Base-by-base conservation (phyloP, 23 red algal genomes). In the Gracilaria caudata region DNA sequence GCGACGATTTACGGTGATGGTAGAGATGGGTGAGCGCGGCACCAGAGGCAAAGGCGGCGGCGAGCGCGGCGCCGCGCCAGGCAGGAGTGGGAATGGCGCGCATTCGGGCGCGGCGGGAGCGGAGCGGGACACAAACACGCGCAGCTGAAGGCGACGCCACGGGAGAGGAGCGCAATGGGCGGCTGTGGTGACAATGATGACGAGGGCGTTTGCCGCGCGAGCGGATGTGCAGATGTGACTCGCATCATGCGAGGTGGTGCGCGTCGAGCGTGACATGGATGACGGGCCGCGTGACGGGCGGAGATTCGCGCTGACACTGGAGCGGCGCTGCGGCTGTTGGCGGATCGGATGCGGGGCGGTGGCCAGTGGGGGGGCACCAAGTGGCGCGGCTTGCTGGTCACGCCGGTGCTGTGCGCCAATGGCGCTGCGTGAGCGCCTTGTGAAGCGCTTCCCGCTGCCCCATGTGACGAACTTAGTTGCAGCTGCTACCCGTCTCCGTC, bases 11-110 rank as follows among this genome's bases (percentile, higher is more conserved):
- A 7, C 66, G 68, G 6, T 24, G 23, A 12, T 71, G 59, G 46
- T 83, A 91, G 29, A 91, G 75, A 46, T 81, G 78, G 14, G 64
- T 60, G 16, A 78, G 35, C 25, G 64, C 51, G 29, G 88, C 68
- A 8, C 78, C 78, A 7, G 88, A 39, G 1, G 57, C 88, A 60
- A 84, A 83, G 64, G 78, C 78, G 12, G 77, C 51, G 7, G 88
- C 53, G 47, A 92, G 86, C 37, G 36, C 37, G 12, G 77, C 86
- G 64, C 51, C 44, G 24, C 47, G 74, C 39, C 57, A 59, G 16
- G 41, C 49, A 2, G 86, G n/a, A 21, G 46, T 19, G 39, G 47
- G 29, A 29, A 68, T 20, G 8, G 84, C 13, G 49, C 45, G 47
- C 54, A 73, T 65, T 17, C 2, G 51, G 30, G 26, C 13, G 34